Conservation (phyloP, 352 stramenopile genomes). For the Globisporangium heterothallicum region DNA sequence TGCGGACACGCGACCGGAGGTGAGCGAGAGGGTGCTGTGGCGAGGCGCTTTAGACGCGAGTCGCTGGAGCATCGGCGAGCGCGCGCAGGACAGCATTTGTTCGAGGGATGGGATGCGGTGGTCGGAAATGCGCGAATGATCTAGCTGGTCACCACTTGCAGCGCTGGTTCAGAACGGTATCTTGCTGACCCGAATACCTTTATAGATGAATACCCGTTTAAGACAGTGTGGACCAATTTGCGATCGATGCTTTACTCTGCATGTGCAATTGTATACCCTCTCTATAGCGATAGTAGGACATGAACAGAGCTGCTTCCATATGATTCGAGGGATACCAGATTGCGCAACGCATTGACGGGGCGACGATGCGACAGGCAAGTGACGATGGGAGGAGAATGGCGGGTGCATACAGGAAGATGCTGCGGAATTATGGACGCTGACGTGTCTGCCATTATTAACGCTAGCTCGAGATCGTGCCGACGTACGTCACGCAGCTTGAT, state of each 20-base stretch:
- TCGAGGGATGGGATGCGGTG: background rate
- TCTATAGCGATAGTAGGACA: background rate
- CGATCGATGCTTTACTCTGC: no score
- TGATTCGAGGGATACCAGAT: no score
- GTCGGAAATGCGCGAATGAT: background rate
- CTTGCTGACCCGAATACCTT: background rate
- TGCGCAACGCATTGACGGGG: background rate
- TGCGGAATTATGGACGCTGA: background rate
- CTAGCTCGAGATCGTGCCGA: conserved; percentile 65
- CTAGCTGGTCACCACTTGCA: background rate
- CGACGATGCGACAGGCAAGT: background rate
- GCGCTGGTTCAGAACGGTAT: background rate
- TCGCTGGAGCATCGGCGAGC: conserved; percentile 6
- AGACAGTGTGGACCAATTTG: background rate
- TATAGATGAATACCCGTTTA: background rate
- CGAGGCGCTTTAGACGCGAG: background rate
- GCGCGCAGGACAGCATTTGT: background rate
- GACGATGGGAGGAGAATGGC: no score
- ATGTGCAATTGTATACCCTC: background rate
- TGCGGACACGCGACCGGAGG: background rate
- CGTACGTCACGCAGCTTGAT: conserved; percentile 51
- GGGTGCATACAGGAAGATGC: no score
- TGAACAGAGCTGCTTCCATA: no score
- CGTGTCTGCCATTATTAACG: background rate
- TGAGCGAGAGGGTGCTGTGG: background rate